Base-by-base conservation (phyloP, 83 land plant genomes). In the Picea abies region DNA sequence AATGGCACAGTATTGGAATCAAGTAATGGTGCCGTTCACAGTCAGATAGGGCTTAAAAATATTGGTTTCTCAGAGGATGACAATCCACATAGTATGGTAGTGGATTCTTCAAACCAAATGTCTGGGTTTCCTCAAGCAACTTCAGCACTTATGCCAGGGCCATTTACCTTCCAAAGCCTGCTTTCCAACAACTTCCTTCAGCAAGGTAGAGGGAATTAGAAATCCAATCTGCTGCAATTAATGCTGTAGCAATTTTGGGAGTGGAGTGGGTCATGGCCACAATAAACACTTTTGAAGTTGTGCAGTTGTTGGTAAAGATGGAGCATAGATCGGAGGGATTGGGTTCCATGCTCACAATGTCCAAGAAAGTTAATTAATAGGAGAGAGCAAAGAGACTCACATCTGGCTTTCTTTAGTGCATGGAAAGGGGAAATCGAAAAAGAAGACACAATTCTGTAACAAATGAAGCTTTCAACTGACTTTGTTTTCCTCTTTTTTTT, bases 201-300 rank as follows among this genome's bases (percentile, higher is more conserved):
- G 44, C 80, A 56, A 78, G 58, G 41, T 61, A 61, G 80, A 61
- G 80, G 56, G 25, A 73, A 73, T 73, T 73, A 73, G 58, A 44
- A 44, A 20, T 73, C 77, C 56, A 19, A 12, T 44, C 3, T 44
- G 25, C 58, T 73, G 76, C 52, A 19, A 32, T 44, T 22, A 9
- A 52, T 44, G 56, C 16, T 20, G 52, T 20, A 16, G 56, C 25
- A 20, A 73, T 73, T 73, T 73, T 52, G 12, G 56, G 56, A 52
- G 14, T 52, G 12, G 56, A 52, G 3, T 73, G 58, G 58, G 20
- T 71, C 10, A 0, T 23, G 17, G 23, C 9, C 52, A 71, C 49
- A 23, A 41, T n/a, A 22, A 52, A 73, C 15, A 44, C 77, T 73
- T 44, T n/a, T 73, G 77, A 73, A 73, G 12, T 73, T 10, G n/a